Conservation (phyloP, 192 early-diverging fungal genomes). For the Diversispora eburnea region DNA sequence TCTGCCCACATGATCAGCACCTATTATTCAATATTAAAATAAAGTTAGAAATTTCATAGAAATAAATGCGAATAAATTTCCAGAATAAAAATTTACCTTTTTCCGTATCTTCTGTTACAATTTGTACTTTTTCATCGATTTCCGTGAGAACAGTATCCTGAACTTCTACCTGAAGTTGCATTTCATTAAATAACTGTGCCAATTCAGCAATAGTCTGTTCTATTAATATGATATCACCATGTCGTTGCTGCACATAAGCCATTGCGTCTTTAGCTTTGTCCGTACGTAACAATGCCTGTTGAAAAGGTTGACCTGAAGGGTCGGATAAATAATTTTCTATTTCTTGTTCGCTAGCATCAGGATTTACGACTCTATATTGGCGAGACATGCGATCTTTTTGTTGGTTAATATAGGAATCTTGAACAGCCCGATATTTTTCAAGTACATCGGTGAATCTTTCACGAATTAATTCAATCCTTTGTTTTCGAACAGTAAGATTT, state of each 20-base stretch:
- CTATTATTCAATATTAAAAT: conserved; percentile 27
- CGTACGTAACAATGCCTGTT: conserved; percentile 61
- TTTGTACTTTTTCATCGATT: conserved; percentile 62
- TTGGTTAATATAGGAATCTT: conserved; percentile 74
- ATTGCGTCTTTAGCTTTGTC: conserved; percentile 69
- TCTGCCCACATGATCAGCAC: conserved; percentile 51
- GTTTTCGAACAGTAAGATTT: background rate
- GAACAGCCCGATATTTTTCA: conserved; percentile 74
- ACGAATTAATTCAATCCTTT: conserved; percentile 37
- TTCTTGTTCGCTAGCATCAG: conserved; percentile 71
- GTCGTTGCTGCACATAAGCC: conserved; percentile 79
- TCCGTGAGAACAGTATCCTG: conserved; percentile 71
- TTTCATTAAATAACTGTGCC: conserved; percentile 81
- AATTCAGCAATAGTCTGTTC: conserved; percentile 84
- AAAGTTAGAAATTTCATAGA: background rate
- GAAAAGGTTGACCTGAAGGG: conserved; percentile 12
- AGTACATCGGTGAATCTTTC: conserved; percentile 61
- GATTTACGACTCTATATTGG: conserved; percentile 82
- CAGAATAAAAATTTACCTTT: background rate
- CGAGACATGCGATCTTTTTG: conserved; percentile 77
- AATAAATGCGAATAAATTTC: background rate
- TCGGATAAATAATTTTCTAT: conserved; percentile 68
- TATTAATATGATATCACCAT: conserved; percentile 81
- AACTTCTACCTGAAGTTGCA: conserved; percentile 74
- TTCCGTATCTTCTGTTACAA: conserved; percentile 63